Evolutionary conservation across 768 basidiomycete genomes (phyloP), one percentile per base, ranked within the genome.

Genomic region (Lentinula aciculospora): DNA sequence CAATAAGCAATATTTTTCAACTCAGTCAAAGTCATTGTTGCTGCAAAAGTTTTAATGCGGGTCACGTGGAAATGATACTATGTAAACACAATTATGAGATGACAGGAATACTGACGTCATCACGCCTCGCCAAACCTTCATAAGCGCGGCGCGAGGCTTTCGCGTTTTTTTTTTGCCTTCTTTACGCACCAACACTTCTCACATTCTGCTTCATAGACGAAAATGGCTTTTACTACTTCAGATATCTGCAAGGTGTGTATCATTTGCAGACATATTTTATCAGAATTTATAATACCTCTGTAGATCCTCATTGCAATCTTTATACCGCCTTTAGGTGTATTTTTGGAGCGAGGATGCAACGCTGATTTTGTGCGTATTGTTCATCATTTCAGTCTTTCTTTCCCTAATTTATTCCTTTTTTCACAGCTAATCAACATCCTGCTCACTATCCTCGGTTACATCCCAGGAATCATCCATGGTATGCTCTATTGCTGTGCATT

Each of bases 271-370:
- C 34, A 53, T 42, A 37, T 36, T 21, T 28, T 40, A 15, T 19
- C 39, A 47, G 34, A 48, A 9, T 53, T 45, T 59, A 44, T 63
- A 3, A 28, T 45, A 47, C 32, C 21, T 25, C 44, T 37, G 9
- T 50, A 83, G 82, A 75, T 82, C 71, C 64, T 85, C 59, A 64
- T 84, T 56, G 89, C 89, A 59, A 77, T 92, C 71, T 63, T 92
- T 68, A 64, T 92, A 13, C 91, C 92, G 9, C 94, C 94, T 58
- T 67, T 96, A 2, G 92, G 87, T 57, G 94, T 96, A 25, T 93
- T 94, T 74, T 73, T 95, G 25, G 92, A 95, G 74, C 81, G 90
- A 54, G 94, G 94, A 25, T 94, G 92, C 68, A 74, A 76, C 34
- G 83, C 81, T 21, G 92, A 94, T 69, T 71, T 95, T 44, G 84